Evolutionary conservation across 2,329 filamentous ascomycete genomes (phyloP), one percentile per base, ranked within the genome.

Genomic region (Claviceps lovelessii): DNA sequence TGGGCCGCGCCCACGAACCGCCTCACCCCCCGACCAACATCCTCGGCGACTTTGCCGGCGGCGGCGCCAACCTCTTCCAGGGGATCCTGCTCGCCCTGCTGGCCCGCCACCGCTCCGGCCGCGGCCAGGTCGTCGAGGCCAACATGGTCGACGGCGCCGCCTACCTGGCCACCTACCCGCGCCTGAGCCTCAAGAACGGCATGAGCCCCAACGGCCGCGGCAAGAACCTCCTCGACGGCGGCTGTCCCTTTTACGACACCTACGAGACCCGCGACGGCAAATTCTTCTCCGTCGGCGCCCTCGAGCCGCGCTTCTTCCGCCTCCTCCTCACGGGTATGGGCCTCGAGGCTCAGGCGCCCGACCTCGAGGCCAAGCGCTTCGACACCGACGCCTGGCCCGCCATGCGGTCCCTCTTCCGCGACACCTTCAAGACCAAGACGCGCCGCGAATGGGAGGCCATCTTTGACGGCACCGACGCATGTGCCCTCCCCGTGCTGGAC

Each of bases 141-240:
- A 96, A 95, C 68, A 97, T 97, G 91, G 91, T 96, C 13, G 91
- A 97, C 71, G 91, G 91, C 9, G 81, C 79, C 28, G 80, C 83
- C 41, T 91, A 91, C 68, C 72, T 97, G 31, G 84, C 85, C 1
- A 85, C 83, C 0, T 91, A 91, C 71, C 84, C 87, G 52, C 76
- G 91, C 39, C 73, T 94, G 57, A 75, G 76, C 33, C 74, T 76
- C 58, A 83, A 84, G 65, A 83, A 75, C 7, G 76, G 79, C 0
- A 65, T 83, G 44, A 90, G 88, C 74, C 67, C 73, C 61, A 67
- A 68, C 4, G 76, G 80, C 31, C 75, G 90, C 51, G 91, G 91
- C 0, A 75, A 77, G 54, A 96, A 96, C 67, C 62, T 85, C 55
- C 72, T 97, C 49, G 91, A 97, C 70, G 83, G 88, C 11, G 91